phyloP scores from a whole-genome alignment of 108 stramenopile genomes.

The Nitzschia putrida region DNA sequence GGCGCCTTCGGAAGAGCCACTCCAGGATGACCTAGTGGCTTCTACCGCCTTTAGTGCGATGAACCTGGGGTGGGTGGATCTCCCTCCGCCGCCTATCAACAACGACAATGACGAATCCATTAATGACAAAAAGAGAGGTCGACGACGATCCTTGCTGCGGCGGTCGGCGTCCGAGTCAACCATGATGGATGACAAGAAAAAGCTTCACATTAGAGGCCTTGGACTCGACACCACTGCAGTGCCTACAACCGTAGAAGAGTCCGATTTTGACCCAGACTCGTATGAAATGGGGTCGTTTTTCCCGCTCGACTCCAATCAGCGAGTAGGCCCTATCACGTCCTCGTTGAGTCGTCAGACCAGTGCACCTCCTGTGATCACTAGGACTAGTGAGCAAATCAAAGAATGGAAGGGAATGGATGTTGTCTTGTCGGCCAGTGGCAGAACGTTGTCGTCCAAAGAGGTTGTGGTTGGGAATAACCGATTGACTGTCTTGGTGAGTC shows the following conservation, averaged over 20 bases:
- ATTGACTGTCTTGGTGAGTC: conserved; percentile 12
- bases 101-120: background rate
- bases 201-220: conserved; percentile 15
- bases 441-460: conserved; percentile 1
- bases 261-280: conserved; percentile 9
- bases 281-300: background rate
- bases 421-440: conserved; percentile 8
- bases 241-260: background rate
- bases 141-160: conserved; percentile 29
- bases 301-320: background rate
- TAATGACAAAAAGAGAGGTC: conserved; percentile 26
- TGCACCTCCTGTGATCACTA: background rate
- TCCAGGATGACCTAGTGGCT: conserved; percentile 1
- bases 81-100: background rate
- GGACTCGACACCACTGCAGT: conserved; percentile 5
- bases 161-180: conserved; percentile 35
- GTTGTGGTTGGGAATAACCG: conserved; percentile 31
- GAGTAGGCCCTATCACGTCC: background rate
- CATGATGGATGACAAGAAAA: conserved; percentile 34
- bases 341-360: conserved; percentile 2
- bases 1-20: conserved; percentile 1
- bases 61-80: conserved; percentile 4
- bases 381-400: conserved; percentile 13
- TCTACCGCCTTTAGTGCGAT: conserved; percentile 20
- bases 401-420: conserved; percentile 30